phyloP scores from a whole-genome alignment of 2,329 filamentous ascomycete genomes.

The Tolypocladium cylindrosporum region DNA sequence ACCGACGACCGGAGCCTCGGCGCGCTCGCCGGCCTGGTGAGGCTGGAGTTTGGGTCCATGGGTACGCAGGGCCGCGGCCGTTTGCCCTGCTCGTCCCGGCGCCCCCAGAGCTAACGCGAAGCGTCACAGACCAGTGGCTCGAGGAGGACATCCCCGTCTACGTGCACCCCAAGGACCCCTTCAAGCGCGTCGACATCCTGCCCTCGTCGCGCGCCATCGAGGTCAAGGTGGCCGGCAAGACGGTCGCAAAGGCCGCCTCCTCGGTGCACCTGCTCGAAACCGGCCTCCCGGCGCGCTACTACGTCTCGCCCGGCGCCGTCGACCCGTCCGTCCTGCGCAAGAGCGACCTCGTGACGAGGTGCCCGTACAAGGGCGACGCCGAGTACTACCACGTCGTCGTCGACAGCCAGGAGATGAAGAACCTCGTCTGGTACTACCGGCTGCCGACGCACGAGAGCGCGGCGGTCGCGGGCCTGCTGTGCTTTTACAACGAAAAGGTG shows the following conservation, averaged over 20 bases:
- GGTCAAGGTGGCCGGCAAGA: constrained; percentile 35
- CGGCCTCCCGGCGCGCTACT: constrained; percentile 46
- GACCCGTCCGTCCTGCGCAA: constrained; percentile 32
- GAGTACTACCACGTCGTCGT: constrained; percentile 49
- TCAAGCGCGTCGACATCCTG: constrained; percentile 53
- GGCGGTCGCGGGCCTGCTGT: constrained; percentile 43
- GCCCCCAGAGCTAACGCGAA: background rate
- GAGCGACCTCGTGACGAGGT: constrained; percentile 44
- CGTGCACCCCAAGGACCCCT: constrained; percentile 58
- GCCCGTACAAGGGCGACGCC: constrained; percentile 59
- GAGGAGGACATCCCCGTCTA: constrained; percentile 51
- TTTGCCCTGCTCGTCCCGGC: too few relatives aligned
- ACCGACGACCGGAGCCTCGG: constrained; percentile 24
- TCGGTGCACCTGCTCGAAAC: constrained; percentile 52
- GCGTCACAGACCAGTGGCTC: constrained; percentile 25
- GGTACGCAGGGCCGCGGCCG: constrained; percentile 10
- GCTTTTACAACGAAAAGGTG: constrained; percentile 61
- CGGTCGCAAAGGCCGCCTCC: constrained; percentile 34
- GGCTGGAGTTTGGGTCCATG: constrained; percentile 25
- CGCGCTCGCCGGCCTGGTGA: constrained; percentile 19
- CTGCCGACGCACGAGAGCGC: constrained; percentile 47
- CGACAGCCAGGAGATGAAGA: constrained; percentile 29
- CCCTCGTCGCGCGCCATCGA: constrained; percentile 42
- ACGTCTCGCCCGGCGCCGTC: constrained; percentile 43
- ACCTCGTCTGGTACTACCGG: constrained; percentile 54